Evolutionary conservation across 768 basidiomycete species (phyloP).

Genomic region (Hericium rajendrae): DNA sequence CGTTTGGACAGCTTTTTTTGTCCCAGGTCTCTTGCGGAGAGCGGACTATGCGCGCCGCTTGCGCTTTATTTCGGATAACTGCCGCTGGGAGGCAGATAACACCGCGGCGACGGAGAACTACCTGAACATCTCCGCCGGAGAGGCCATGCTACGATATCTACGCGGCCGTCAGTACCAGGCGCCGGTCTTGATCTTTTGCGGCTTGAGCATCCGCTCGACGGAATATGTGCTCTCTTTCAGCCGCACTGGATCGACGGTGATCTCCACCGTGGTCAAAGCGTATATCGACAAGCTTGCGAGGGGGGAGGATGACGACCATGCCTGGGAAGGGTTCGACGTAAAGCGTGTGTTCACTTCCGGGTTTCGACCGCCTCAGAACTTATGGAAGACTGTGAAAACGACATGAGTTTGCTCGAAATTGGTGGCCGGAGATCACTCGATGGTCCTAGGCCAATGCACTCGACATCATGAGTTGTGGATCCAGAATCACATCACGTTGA

Average conservation of each 20-base stretch:
- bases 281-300: background rate
- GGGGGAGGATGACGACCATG: background rate
- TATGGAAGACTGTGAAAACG: too few species aligned
- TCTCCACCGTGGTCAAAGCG: background rate
- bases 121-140: conserved; percentile 18
- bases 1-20: background rate
- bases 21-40: background rate
- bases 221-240: background rate
- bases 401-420: too few species aligned
- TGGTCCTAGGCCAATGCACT: too few species aligned
- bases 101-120: background rate
- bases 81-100: background rate
- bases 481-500: too few species aligned
- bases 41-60: background rate
- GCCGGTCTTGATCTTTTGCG: conserved; percentile 18
- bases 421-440: too few species aligned
- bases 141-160: conserved; percentile 19
- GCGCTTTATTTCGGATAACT: background rate
- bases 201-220: conserved; percentile 4
- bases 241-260: background rate
- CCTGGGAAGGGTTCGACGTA: background rate
- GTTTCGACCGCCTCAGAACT: too few species aligned
- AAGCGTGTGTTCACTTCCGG: too few species aligned
- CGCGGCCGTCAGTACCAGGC: conserved; percentile 14
- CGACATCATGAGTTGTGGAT: too few species aligned